Evolutionary conservation across 2,329 filamentous ascomycete genomes (phyloP).

Genomic region (Xylariales sp.): DNA sequence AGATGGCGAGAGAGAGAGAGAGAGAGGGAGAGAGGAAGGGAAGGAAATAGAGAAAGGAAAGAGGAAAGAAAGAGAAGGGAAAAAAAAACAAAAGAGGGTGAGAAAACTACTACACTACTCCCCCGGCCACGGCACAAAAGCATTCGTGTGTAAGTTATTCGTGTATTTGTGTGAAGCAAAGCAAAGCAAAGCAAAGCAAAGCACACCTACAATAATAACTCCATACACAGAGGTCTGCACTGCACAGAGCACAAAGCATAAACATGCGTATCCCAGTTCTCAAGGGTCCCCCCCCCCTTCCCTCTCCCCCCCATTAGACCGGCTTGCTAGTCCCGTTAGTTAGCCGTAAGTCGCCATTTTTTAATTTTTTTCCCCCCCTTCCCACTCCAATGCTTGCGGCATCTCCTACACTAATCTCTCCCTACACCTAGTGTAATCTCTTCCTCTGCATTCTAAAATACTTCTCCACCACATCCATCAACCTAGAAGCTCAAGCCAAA

Average conservation of each 20-base stretch:
- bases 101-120: too few relatives aligned
- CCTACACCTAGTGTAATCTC: neutral
- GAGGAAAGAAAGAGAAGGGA: too few relatives aligned
- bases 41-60: neutral
- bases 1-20: neutral
- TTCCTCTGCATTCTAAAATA: slow-evolving; percentile 16
- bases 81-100: too few relatives aligned
- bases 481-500: slow-evolving; percentile 17
- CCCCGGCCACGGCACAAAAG: neutral
- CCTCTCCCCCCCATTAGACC: too few relatives aligned
- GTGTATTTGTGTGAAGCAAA: neutral
- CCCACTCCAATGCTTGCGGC: slow-evolving; percentile 5
- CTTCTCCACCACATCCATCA: slow-evolving; percentile 24
- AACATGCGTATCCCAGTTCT: too few relatives aligned
- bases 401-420: slow-evolving; percentile 7
- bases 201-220: too few relatives aligned
- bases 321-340: too few relatives aligned
- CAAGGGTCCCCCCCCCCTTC: too few relatives aligned
- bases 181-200: neutral
- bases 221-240: too few relatives aligned
- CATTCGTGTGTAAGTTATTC: too few relatives aligned
- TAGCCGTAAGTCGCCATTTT: slow-evolving; percentile 3
- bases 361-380: slow-evolving; percentile 4
- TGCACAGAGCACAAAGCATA: too few relatives aligned
- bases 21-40: neutral